Evolutionary conservation across 73 alveolate species (phyloP), one percentile per base, ranked within the genome.

Genomic region (Stentor roeselii): DNA sequence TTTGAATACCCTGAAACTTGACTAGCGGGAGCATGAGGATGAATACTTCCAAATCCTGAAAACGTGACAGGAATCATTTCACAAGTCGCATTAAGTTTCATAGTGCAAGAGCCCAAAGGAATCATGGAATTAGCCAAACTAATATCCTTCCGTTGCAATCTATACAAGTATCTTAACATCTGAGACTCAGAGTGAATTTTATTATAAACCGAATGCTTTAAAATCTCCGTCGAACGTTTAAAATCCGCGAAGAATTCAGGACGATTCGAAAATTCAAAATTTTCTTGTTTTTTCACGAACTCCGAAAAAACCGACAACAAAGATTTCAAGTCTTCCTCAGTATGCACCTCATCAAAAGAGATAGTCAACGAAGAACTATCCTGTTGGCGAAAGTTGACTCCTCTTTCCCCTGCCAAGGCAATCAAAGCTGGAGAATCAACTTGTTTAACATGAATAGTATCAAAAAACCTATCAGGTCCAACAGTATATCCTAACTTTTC

Each of bases 51-150:
- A 83, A 94, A 89, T 41, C 96, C 97, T 32, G 92, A 87, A 91
- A 90, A 95, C 36, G 98, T 90, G 89, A 96, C 92, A 42, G 99
- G 99, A 35, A 94, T 92, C 98, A 95, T 67, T 4, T 86, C 84
- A 61, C 92, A 86, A 14, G 98, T 91, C 11, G 99, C 95, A 89
- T 96, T 96, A 40, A 95, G 93, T 90, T 96, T 96, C 98, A 96
- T 91, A 36, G 99, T 96, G 93, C 99, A 96, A 32, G 96, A 87
- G 36, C 99, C 97, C 15, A 94, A 92, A 34, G 98, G 95, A 50
- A 94, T 94, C 98, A 94, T 94, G 2, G 96, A 90, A 50, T 89
- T 90, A 11, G 94, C 84, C 39, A 92, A 86, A 14, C 91, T 84
- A 75, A 92, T 39, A 88, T 93, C 97, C 75, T 93, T 95, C 77